Percentiles rank a stretch among this genome's conserved stretches.
Evolutionary conservation across 306 rosid species (phyloP).

Genomic region (Trifolium repens): DNA sequence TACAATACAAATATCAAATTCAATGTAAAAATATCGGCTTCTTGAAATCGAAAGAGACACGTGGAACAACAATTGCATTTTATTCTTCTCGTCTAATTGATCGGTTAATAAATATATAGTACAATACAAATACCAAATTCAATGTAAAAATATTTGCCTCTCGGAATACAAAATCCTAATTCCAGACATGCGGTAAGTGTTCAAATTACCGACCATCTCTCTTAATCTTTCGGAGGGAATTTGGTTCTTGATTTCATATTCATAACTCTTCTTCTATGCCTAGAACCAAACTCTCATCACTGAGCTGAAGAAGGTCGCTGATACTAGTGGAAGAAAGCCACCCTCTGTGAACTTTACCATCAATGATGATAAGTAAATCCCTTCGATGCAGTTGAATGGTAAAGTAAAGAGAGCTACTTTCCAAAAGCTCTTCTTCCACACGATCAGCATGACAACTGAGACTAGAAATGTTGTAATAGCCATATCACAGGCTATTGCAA

Average conservation of each 20-base stretch:
- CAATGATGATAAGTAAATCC: slow-evolving; percentile 49
- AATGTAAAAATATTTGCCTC: too few relatives aligned
- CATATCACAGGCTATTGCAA: slow-evolving; percentile 70
- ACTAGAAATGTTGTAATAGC: slow-evolving; percentile 56
- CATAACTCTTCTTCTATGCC: slow-evolving; percentile 55
- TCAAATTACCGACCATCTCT: slow-evolving; percentile 38
- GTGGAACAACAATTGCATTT: too few relatives aligned
- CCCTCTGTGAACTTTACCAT: slow-evolving; percentile 61
- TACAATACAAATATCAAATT: too few relatives aligned
- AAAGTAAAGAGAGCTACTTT: slow-evolving; percentile 50
- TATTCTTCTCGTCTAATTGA: too few relatives aligned
- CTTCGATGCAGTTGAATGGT: slow-evolving; percentile 46
- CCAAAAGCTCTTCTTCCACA: slow-evolving; percentile 67
- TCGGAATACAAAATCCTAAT: slow-evolving; percentile 58
- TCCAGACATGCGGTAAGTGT: slow-evolving; percentile 57
- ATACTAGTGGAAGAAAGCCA: slow-evolving; percentile 58
- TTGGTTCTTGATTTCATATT: slow-evolving; percentile 59
- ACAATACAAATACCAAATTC: too few relatives aligned
- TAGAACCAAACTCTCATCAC: slow-evolving; percentile 63
- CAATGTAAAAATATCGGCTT: too few relatives aligned
- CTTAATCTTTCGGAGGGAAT: slow-evolving; percentile 48
- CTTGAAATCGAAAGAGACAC: slow-evolving; percentile 27
- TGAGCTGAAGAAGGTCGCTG: slow-evolving; percentile 44
- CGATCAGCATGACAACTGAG: slow-evolving; percentile 55
- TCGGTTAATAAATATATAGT: too few relatives aligned